These are phyloP conservation scores for Apiosordaria backusii DNA, from an alignment of 495 filamentous ascomycete species.

Conservation along the genomic window DNA sequence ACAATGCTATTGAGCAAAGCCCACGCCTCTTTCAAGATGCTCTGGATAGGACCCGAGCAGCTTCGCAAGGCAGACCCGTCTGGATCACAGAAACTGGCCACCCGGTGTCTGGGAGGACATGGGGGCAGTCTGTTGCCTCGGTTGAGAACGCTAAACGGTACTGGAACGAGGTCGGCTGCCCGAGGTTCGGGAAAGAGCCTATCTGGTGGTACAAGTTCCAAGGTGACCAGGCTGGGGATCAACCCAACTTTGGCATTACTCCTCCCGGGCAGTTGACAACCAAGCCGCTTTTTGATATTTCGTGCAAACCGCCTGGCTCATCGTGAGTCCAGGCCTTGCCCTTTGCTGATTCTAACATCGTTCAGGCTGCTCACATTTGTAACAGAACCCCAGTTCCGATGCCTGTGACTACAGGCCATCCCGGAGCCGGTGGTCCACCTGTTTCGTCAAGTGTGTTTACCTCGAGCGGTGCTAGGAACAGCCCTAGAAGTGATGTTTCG, in stretches of 20 bases:
- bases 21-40: conserved; percentile 62
- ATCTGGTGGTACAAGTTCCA: conserved; percentile 76
- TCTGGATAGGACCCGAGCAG: conserved; percentile 53
- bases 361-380: conserved; percentile 3
- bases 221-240: conserved; percentile 56
- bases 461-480: neutral
- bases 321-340: neutral
- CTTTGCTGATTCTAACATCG: neutral
- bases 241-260: conserved; percentile 66
- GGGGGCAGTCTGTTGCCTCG: conserved; percentile 60
- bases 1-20: conserved; percentile 61
- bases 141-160: conserved; percentile 69
- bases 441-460: neutral
- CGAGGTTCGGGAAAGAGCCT: conserved; percentile 61
- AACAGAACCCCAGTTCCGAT: neutral
- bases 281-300: conserved; percentile 61
- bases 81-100: conserved; percentile 93
- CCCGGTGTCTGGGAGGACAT: conserved; percentile 63
- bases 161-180: conserved; percentile 77
- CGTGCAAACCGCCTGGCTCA: conserved; percentile 37
- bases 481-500: neutral
- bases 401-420: neutral
- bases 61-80: conserved; percentile 63
- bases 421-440: neutral
- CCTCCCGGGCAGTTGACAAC: conserved; percentile 41